phyloP scores from a whole-genome alignment of 108 stramenopile species.

The Cyclostephanos invisitatus region DNA sequence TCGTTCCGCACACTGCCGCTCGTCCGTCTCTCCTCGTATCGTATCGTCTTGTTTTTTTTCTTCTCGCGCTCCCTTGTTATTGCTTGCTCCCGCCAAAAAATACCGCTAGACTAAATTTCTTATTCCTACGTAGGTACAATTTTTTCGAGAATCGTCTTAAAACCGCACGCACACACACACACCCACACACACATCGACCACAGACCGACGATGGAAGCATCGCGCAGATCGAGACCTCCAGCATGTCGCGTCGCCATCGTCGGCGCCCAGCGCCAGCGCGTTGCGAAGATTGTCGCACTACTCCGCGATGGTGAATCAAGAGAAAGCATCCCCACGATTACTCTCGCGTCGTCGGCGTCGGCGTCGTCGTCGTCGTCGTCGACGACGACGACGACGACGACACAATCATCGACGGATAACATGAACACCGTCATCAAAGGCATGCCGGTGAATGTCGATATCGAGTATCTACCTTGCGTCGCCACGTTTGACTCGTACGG shows the following conservation, averaged over 20 bases:
- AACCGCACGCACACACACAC: no score
- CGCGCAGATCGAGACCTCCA: neutral
- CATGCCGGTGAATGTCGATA: constrained; percentile 25
- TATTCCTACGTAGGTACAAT: no score
- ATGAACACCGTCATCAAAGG: neutral
- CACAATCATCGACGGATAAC: neutral
- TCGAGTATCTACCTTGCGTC: constrained; percentile 72
- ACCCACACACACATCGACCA: no score
- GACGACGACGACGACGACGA: neutral
- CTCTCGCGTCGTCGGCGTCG: constrained; percentile 1
- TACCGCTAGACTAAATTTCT: no score
- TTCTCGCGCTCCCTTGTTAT: no score
- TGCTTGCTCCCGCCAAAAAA: no score
- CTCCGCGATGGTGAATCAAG: constrained; percentile 13
- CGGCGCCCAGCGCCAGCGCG: constrained; percentile 41
- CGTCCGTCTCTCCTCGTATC: no score
- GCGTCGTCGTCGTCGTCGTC: constrained; percentile 1
- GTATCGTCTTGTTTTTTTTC: no score
- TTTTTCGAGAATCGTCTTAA: no score
- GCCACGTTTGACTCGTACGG: constrained; percentile 71
- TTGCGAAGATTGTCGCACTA: constrained; percentile 45
- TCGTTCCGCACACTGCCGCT: no score
- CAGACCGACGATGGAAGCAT: no score
- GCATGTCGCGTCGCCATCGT: constrained; percentile 50
- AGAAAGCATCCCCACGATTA: neutral